Percentiles rank a stretch among this genome's conserved stretches.
Evolutionary conservation across 2,329 filamentous ascomycete species (phyloP).

Genomic region (Thielaviopsis musarum): DNA sequence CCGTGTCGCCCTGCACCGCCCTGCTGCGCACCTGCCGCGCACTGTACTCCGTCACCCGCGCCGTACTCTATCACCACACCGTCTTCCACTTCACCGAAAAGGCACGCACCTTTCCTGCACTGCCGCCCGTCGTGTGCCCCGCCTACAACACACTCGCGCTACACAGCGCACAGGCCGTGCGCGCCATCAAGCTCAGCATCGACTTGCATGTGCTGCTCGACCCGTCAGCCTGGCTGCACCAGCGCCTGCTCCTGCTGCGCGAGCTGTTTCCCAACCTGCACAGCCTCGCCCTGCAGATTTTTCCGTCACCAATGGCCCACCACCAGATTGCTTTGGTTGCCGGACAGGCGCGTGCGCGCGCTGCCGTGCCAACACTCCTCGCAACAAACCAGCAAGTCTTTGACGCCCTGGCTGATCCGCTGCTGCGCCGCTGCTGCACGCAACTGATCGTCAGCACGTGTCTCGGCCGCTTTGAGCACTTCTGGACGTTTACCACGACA

Average conservation of each 20-base stretch:
- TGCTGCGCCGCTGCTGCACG: neutral
- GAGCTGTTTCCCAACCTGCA: neutral
- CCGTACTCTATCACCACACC: slow-evolving; percentile 31
- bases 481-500: slow-evolving; percentile 23
- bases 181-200: slow-evolving; percentile 5
- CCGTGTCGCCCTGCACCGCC: slow-evolving; percentile 17
- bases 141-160: slow-evolving; percentile 12
- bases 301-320: neutral
- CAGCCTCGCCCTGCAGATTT: slow-evolving; percentile 17
- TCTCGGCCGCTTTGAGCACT: slow-evolving; percentile 23
- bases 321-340: slow-evolving; percentile 15
- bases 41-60: slow-evolving; percentile 22
- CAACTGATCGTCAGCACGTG: slow-evolving; percentile 17
- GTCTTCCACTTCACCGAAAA: slow-evolving; percentile 27
- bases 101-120: slow-evolving; percentile 20
- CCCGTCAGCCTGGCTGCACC: neutral
- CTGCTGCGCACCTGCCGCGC: slow-evolving; percentile 23
- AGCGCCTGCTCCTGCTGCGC: neutral
- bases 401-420: slow-evolving; percentile 14
- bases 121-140: neutral
- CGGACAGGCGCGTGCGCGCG: no score
- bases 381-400: no score
- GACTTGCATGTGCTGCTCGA: slow-evolving; percentile 3
- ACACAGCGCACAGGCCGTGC: neutral
- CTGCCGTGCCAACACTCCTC: no score